Percentiles rank a stretch among this genome's conserved stretches.
These are phyloP conservation scores for Phyllosticta citriasiana DNA, from an alignment of 2,329 filamentous ascomycete genomes.

Conservation along the genomic window DNA sequence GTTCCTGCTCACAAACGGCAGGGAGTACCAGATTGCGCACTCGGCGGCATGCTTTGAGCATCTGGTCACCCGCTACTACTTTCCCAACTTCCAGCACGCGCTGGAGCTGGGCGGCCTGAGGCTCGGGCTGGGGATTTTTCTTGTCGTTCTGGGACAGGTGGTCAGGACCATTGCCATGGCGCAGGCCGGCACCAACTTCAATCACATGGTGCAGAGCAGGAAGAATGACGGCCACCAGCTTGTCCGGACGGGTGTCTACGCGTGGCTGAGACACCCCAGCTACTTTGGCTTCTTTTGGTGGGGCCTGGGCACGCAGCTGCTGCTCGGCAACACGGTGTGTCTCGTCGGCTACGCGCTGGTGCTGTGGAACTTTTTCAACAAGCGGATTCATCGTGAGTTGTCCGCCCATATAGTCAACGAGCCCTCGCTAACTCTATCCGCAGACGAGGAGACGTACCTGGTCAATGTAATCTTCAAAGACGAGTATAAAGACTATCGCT, in stretches of 20 bases:
- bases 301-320: slow-evolving; percentile 86
- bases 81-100: slow-evolving; percentile 38
- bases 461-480: slow-evolving; percentile 67
- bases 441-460: slow-evolving; percentile 69
- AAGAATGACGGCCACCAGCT: slow-evolving; percentile 63
- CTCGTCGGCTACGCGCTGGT: slow-evolving; percentile 63
- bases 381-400: slow-evolving; percentile 54
- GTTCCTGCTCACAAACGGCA: slow-evolving; percentile 82
- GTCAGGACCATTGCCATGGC: slow-evolving; percentile 78
- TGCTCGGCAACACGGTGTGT: slow-evolving; percentile 76
- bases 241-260: slow-evolving; percentile 77
- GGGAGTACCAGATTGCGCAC: slow-evolving; percentile 76
- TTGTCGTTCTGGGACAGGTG: slow-evolving; percentile 62
- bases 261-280: slow-evolving; percentile 67
- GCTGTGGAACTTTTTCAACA: slow-evolving; percentile 76
- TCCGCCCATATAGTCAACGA: background rate
- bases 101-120: slow-evolving; percentile 31
- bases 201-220: slow-evolving; percentile 64
- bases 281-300: slow-evolving; percentile 99
- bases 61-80: slow-evolving; percentile 47
- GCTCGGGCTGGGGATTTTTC: slow-evolving; percentile 45
- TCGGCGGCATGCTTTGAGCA: slow-evolving; percentile 64
- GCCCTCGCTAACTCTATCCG: background rate
- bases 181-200: slow-evolving; percentile 84
- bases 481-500: slow-evolving; percentile 67